Base-by-base conservation (phyloP, 495 filamentous ascomycete genomes). In the Penicillium goetzii region DNA sequence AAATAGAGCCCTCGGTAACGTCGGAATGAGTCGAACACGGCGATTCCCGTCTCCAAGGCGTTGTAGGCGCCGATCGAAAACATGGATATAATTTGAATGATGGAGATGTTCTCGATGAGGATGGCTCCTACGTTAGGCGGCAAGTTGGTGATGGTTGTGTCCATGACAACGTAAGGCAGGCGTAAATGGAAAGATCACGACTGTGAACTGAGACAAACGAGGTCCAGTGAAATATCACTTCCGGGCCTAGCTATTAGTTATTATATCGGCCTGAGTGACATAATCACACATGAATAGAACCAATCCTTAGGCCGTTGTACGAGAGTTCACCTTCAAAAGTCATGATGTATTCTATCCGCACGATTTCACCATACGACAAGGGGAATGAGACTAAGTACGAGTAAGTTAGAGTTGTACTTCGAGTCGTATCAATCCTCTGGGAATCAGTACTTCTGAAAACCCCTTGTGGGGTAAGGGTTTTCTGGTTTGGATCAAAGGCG, bases 361-460 rank as follows among this genome's bases (percentile, higher is more conserved):
- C 43, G 21, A 47, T 47, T 47, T 47, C 28, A 25, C 17, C 21
- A 19, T 47, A 47, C 43, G 43, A 30, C 43, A 47, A 25, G 43
- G 21, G 17, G 43, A 47, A 47, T 47, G 43, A 47, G 43, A 47
- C 17, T 47, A 47, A 47, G 43, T 47, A 47, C 43, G 43, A 47
- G 17, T 47, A n/a, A n/a, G n/a, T n/a, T n/a, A 25, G 21, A 30
- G 28, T 47, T 47, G 17, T 47, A 47, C 43, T 25, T 25, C 17
- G 43, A 19, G 21, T 47, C 43, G n/a, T 47, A 47, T 47, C 21
- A 25, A 47, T 19, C 21, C 43, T 47, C 43, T 47, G n/a, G n/a
- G 43, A 47, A 47, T 47, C 43, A 47, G 43, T 47, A 47, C 43
- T 47, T 47, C n/a, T 47, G 43, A 47, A 47, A 47, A 47, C 21